phyloP scores from a whole-genome alignment of 768 basidiomycete species.

The Cystofilobasidium ferigula region DNA sequence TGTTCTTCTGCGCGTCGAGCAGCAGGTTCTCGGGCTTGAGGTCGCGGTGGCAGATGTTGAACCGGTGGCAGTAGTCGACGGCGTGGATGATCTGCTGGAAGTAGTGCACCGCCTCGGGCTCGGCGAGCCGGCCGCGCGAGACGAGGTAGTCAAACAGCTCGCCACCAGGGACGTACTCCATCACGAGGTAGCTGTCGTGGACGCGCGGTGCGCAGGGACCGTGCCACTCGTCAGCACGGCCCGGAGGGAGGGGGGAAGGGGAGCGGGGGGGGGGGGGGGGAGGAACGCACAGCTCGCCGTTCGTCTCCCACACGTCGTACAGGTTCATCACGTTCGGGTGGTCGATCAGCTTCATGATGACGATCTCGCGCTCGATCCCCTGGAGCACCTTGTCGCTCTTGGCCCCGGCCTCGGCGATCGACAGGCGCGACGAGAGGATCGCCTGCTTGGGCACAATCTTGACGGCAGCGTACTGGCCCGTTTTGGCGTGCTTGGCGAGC shows the following conservation, averaged over 20 bases:
- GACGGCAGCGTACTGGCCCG: constrained; percentile 79
- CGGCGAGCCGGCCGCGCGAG: constrained; percentile 58
- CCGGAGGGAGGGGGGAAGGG: background rate
- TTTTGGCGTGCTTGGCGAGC: constrained; percentile 75
- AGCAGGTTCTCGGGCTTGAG: constrained; percentile 90
- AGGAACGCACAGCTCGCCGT: constrained; percentile 57
- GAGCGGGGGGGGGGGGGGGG: background rate
- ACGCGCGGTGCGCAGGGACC: no score
- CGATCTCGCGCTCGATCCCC: constrained; percentile 83
- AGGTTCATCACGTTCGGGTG: constrained; percentile 89
- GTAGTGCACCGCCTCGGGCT: constrained; percentile 64
- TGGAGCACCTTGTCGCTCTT: constrained; percentile 66
- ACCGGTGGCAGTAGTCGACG: constrained; percentile 84
- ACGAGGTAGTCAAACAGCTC: constrained; percentile 90
- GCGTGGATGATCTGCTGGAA: constrained; percentile 90
- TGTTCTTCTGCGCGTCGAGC: constrained; percentile 66
- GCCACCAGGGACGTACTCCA: constrained; percentile 89
- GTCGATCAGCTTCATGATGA: constrained; percentile 93
- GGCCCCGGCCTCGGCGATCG: constrained; percentile 57
- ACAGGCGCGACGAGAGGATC: constrained; percentile 54
- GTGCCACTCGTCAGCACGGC: no score
- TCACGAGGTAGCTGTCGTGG: constrained; percentile 71
- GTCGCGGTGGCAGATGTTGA: constrained; percentile 88
- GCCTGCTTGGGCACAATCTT: constrained; percentile 80
- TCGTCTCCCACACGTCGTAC: constrained; percentile 95